Base-by-base conservation (phyloP, 495 filamentous ascomycete species). In the Xylona heveae region DNA sequence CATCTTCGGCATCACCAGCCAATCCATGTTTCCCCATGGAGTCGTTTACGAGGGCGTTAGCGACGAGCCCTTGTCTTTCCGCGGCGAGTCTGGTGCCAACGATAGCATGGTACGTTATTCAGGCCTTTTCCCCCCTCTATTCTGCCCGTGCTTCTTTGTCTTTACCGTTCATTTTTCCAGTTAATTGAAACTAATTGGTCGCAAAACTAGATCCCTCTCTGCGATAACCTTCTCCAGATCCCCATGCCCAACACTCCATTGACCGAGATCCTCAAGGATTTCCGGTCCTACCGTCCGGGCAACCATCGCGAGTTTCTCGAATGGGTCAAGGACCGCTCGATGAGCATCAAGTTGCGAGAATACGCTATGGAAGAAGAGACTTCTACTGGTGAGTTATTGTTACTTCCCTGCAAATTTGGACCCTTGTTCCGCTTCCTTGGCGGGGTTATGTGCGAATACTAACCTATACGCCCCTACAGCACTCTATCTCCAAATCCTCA, bases 11-110 rank as follows among this genome's bases (percentile, higher is more conserved):
- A 90, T 93, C 42, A 80, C 73, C 1, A 71, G 62, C 5, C 83
- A 92, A 49, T 69, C 65, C 28, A 92, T 93, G 83, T 93, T 93
- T 48, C 83, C 83, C 2, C 57, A 76, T 30, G 83, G 83, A 2
- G 83, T 93, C 2, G 49, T 88, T 34, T 93, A 93, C 51, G 74
- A 85, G 46, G 80, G 78, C 14, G 60, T 81, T 20, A 71, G 71
- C 29, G 68, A 77, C 23, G 63, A 74, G 36, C 74, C 71, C 0
- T 48, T 78, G 33, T 64, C 55, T 34, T 91, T 88, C 58, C 71
- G 83, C 4, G 83, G 83, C 29, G 83, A 91, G 49, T 78, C 71
- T 20, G 83, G 83, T 6, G 83, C 83, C 34, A 92, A 92, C 48
- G 83, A 93, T 52, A 73, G 68, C 53, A 78, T 78, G 52, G 70